These are phyloP conservation scores for Nicotiana knightiana DNA, from an alignment of 257 asterid genomes.

Conservation along the genomic window DNA sequence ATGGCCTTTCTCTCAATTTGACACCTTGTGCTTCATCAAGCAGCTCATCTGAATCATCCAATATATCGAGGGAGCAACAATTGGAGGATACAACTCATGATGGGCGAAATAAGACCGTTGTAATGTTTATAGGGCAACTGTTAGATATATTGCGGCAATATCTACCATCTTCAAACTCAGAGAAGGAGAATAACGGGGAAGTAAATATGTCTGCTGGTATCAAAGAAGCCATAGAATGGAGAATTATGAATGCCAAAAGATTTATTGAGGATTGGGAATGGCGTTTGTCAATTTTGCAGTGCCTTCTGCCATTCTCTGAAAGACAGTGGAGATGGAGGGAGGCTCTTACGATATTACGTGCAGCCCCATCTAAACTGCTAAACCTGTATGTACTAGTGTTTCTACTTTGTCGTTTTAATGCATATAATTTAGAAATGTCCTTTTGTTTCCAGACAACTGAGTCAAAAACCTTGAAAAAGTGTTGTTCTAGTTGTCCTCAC, in stretches of 20 bases:
- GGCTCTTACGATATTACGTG: conserved; percentile 84
- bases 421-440: background rate
- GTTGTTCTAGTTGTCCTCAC: background rate
- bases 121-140: conserved; percentile 63
- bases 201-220: conserved; percentile 46
- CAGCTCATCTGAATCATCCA: conserved; percentile 40
- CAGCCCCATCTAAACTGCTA: conserved; percentile 94
- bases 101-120: conserved; percentile 73
- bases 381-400: conserved; percentile 63
- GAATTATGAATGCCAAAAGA: conserved; percentile 66
- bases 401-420: background rate
- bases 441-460: background rate
- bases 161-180: conserved; percentile 56
- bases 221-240: conserved; percentile 87
- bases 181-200: conserved; percentile 55
- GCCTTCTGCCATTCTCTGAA: conserved; percentile 83
- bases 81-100: conserved; percentile 41
- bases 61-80: conserved; percentile 33
- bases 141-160: conserved; percentile 73
- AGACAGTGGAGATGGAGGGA: conserved; percentile 99
- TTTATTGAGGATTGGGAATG: conserved; percentile 94
- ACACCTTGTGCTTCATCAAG: conserved; percentile 42
- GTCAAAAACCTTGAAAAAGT: background rate
- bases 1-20: conserved; percentile 57
- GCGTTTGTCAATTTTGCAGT: conserved; percentile 91